A percentile compares a stretch with the other conserved stretches of the same genome.
phyloP scores from a whole-genome alignment of 768 basidiomycete species.

The Pleurotus tuber-regium region DNA sequence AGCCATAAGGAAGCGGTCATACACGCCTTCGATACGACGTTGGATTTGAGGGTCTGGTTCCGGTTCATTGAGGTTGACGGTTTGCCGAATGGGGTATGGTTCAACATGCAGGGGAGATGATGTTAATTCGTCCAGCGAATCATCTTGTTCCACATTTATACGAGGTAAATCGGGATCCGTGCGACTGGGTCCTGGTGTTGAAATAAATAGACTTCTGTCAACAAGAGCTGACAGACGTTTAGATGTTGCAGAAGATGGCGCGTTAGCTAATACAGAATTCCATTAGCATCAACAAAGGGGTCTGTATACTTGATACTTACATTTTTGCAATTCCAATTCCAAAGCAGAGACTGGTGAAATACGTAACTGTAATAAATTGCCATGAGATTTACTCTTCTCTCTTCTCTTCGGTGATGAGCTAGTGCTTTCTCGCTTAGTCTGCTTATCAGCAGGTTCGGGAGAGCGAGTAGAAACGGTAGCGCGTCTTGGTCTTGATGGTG shows the following conservation, averaged over 20 bases:
- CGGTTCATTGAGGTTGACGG: constrained; percentile 28
- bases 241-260: constrained; percentile 38
- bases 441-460: constrained; percentile 39
- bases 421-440: not conserved
- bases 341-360: constrained; percentile 66
- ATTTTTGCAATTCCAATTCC: constrained; percentile 60
- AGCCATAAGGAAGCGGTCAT: constrained; percentile 82
- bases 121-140: constrained; percentile 52
- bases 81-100: constrained; percentile 55
- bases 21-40: constrained; percentile 68
- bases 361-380: constrained; percentile 57
- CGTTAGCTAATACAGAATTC: constrained; percentile 22
- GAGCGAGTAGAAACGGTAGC: constrained; percentile 71
- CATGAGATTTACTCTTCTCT: constrained; percentile 67
- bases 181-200: constrained; percentile 41
- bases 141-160: constrained; percentile 24
- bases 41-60: constrained; percentile 55
- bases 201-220: constrained; percentile 68
- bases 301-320: constrained; percentile 36
- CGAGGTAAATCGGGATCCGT: constrained; percentile 34
- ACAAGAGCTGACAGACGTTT: constrained; percentile 64
- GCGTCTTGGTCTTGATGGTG: constrained; percentile 47
- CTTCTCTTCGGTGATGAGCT: constrained; percentile 60
- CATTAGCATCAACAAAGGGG: constrained; percentile 3
- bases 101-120: constrained; percentile 64